Conservation (phyloP, 163 green algal species). For the Chlamydomonas reinhardtii region DNA sequence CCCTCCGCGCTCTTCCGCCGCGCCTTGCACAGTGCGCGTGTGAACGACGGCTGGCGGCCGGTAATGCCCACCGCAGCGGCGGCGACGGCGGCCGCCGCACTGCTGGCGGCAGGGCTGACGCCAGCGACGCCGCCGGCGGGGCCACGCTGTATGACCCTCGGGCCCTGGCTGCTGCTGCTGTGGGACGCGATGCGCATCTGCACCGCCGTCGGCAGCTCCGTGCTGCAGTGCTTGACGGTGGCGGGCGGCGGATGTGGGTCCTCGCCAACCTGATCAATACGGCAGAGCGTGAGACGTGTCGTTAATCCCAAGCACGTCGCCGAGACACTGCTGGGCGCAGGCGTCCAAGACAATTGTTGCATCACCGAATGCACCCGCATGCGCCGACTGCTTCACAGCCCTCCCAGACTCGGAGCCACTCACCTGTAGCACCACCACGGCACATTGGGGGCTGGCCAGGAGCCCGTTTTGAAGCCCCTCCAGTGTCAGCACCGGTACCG, state of each 20-base stretch:
- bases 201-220: conserved; percentile 8
- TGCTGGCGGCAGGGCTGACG: background rate
- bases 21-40: conserved; percentile 7
- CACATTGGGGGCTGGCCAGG: background rate
- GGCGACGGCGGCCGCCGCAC: background rate
- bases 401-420: too few relatives aligned
- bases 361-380: too few relatives aligned
- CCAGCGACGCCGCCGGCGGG: too few relatives aligned
- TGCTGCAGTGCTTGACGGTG: conserved; percentile 31
- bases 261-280: background rate
- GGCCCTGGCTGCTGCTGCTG: background rate
- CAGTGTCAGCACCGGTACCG: conserved; percentile 4
- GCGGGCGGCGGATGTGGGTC: background rate
- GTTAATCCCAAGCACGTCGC: too few relatives aligned
- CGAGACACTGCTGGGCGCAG: too few relatives aligned
- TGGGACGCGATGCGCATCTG: background rate
- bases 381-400: too few relatives aligned
- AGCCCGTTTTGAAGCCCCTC: background rate
- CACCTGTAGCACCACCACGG: conserved; percentile 22
- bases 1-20: conserved; percentile 6
- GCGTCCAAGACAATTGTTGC: too few relatives aligned
- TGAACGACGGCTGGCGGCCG: conserved; percentile 5
- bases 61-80: background rate
- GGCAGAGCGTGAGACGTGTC: too few relatives aligned
- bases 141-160: too few relatives aligned